These are phyloP conservation scores for Fusarium globosum DNA, from an alignment of 2,329 filamentous ascomycete genomes.

Conservation along the genomic window DNA sequence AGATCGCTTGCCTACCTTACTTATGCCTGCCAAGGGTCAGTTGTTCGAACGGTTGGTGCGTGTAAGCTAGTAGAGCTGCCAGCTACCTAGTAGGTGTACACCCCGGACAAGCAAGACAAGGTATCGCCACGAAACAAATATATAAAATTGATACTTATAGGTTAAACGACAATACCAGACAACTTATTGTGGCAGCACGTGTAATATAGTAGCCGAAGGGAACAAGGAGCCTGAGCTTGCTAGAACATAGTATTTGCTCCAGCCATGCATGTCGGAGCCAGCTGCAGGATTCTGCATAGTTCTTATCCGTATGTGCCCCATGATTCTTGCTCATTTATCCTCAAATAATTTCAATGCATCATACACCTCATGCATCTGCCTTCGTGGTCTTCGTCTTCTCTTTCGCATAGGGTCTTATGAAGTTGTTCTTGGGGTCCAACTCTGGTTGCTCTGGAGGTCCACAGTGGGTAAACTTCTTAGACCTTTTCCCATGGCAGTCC, in stretches of 20 bases:
- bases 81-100: too few species aligned
- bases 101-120: slow-evolving; percentile 1
- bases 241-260: not conserved
- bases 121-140: slow-evolving; percentile 4
- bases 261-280: not conserved
- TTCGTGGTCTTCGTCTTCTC: not conserved
- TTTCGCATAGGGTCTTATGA: not conserved
- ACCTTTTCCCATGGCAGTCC: not conserved
- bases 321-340: not conserved
- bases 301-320: not conserved
- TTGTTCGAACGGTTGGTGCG: slow-evolving; percentile 4
- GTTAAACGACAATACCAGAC: not conserved
- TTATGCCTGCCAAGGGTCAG: slow-evolving; percentile 8
- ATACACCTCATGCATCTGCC: not conserved
- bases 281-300: not conserved
- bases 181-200: not conserved
- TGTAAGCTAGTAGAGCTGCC: slow-evolving; percentile 14
- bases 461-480: not conserved
- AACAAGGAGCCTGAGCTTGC: not conserved
- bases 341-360: not conserved
- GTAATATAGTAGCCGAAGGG: not conserved
- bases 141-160: not conserved
- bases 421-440: not conserved
- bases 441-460: not conserved
- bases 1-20: not conserved